Conservation (phyloP, 2,329 filamentous ascomycete genomes). For the Coniochaeta ligniaria region DNA sequence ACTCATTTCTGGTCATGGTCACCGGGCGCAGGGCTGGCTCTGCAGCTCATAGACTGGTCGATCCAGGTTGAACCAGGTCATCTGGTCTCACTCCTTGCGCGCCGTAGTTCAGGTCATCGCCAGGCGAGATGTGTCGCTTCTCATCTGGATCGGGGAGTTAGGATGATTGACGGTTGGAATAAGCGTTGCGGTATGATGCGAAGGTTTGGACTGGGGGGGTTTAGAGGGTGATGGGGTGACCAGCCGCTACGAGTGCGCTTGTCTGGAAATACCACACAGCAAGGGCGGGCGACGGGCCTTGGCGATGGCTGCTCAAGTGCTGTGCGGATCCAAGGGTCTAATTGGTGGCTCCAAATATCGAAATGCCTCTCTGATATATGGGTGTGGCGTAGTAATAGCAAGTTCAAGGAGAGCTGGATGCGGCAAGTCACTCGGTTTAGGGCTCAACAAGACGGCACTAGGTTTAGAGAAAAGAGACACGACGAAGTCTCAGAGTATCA, state of each 20-base stretch:
- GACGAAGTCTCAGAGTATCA: background rate
- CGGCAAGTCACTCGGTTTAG: background rate
- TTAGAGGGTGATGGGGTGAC: background rate
- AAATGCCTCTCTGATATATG: background rate
- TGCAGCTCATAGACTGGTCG: constrained; percentile 8
- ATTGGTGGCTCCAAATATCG: background rate
- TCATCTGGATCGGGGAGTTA: background rate
- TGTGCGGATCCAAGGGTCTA: background rate
- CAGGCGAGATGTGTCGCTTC: background rate
- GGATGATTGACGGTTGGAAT: background rate
- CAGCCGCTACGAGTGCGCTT: background rate
- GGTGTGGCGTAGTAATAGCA: background rate
- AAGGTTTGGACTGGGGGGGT: background rate
- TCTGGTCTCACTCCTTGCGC: background rate
- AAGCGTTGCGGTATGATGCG: background rate
- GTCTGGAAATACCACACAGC: background rate
- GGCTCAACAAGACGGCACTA: background rate
- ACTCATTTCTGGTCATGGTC: constrained; percentile 64
- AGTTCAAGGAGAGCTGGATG: background rate
- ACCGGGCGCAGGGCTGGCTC: constrained; percentile 14
- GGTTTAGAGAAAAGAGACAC: background rate
- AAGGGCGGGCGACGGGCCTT: background rate
- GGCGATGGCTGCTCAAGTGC: background rate
- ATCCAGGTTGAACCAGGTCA: background rate
- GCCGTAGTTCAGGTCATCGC: background rate